These are phyloP conservation scores for Leccinum obscurum DNA, from an alignment of 768 basidiomycete species.

Conservation along the genomic window DNA sequence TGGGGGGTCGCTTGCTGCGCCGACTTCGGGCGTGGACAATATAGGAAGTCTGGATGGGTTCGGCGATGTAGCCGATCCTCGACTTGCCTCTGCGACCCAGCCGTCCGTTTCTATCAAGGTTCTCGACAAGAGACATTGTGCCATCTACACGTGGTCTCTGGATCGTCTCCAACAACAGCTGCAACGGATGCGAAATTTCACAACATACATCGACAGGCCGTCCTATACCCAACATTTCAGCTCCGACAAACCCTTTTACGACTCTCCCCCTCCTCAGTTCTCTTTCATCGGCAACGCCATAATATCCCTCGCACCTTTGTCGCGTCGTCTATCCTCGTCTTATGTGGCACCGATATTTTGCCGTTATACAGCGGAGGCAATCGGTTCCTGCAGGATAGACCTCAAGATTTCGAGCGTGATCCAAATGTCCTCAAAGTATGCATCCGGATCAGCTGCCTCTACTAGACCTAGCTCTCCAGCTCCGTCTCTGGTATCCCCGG, in stretches of 20 bases:
- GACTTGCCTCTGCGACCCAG: slow-evolving; percentile 68
- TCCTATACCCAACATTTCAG: slow-evolving; percentile 95
- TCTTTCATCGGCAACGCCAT: slow-evolving; percentile 91
- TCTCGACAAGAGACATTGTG: slow-evolving; percentile 81
- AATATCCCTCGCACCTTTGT: slow-evolving; percentile 79
- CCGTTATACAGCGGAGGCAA: slow-evolving; percentile 91
- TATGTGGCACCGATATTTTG: slow-evolving; percentile 89
- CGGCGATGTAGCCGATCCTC: slow-evolving; percentile 88
- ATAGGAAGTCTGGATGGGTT: slow-evolving; percentile 89
- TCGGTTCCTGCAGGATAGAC: slow-evolving; percentile 89
- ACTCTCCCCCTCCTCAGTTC: slow-evolving; percentile 82
- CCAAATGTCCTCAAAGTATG: slow-evolving; percentile 54
- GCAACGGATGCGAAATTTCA: slow-evolving; percentile 90
- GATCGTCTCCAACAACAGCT: slow-evolving; percentile 87
- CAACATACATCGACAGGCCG: slow-evolving; percentile 87
- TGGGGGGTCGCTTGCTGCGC: slow-evolving; percentile 73
- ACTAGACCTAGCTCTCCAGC: slow-evolving; percentile 77
- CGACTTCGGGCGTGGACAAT: slow-evolving; percentile 80
- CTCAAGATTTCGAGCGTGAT: slow-evolving; percentile 78
- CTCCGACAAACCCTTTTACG: slow-evolving; percentile 90
- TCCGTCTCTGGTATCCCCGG: slow-evolving; percentile 64
- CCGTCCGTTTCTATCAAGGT: slow-evolving; percentile 90
- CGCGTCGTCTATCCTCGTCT: slow-evolving; percentile 69
- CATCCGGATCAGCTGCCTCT: slow-evolving; percentile 59
- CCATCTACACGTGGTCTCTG: slow-evolving; percentile 90